phyloP scores from a whole-genome alignment of 768 basidiomycete species.

The Megacollybia marginata region DNA sequence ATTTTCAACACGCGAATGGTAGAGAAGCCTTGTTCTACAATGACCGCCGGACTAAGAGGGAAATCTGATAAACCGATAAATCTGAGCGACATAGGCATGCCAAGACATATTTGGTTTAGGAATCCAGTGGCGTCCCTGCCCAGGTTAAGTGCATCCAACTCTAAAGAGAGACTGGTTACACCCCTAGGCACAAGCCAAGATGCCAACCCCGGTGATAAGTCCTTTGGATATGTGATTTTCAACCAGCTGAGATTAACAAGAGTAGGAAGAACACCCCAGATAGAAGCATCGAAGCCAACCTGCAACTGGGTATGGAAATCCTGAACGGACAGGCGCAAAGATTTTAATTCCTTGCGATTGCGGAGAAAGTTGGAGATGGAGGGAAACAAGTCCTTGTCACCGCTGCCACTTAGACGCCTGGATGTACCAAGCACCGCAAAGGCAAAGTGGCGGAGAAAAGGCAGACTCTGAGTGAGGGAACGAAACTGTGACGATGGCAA shows the following conservation, averaged over 20 bases:
- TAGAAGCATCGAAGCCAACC: conserved; percentile 60
- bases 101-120: conserved; percentile 48
- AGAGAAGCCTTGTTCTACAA: conserved; percentile 57
- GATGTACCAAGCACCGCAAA: conserved; percentile 40
- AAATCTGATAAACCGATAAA: conserved; percentile 53
- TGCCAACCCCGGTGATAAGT: conserved; percentile 55
- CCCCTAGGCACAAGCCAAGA: conserved; percentile 59
- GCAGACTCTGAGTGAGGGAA: conserved; percentile 32
- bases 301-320: conserved; percentile 37
- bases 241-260: conserved; percentile 45
- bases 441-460: conserved; percentile 60
- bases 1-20: conserved; percentile 50
- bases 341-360: conserved; percentile 42
- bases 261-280: conserved; percentile 65
- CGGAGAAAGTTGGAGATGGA: conserved; percentile 62
- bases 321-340: conserved; percentile 41
- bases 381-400: conserved; percentile 60
- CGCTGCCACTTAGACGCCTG: conserved; percentile 22
- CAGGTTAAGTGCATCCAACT: conserved; percentile 23
- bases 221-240: conserved; percentile 55
- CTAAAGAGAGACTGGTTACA: conserved; percentile 38
- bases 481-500: conserved; percentile 44
- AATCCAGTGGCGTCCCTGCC: conserved; percentile 36
- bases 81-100: conserved; percentile 43
- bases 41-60: conserved; percentile 26